Evolutionary conservation across 2,329 filamentous ascomycete species (phyloP).

Genomic region (Dothidotthia symphoricarpi): DNA sequence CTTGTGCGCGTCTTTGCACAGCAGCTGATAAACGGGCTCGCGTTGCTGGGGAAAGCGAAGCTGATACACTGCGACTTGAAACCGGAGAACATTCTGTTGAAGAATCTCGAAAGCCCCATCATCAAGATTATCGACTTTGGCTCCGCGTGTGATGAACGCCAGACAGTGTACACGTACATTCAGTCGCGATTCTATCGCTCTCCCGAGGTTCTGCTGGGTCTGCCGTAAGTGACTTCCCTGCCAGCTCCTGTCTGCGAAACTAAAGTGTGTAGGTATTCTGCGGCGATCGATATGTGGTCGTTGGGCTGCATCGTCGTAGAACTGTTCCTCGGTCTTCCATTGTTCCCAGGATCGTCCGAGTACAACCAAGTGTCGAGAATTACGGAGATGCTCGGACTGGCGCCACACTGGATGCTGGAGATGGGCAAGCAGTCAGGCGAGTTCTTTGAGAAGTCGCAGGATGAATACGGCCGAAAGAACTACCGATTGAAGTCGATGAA

Average conservation of each 20-base stretch:
- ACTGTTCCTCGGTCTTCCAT: slow-evolving; percentile 86
- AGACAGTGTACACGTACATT: slow-evolving; percentile 99
- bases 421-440: slow-evolving; percentile 97
- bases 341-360: slow-evolving; percentile 96
- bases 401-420: slow-evolving; percentile 98
- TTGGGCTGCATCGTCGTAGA: slow-evolving; percentile 97
- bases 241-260: background rate
- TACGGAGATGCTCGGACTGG: slow-evolving; percentile 95
- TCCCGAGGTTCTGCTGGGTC: slow-evolving; percentile 88
- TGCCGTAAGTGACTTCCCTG: slow-evolving; percentile 57
- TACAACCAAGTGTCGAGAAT: slow-evolving; percentile 98
- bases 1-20: slow-evolving; percentile 96
- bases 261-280: slow-evolving; percentile 66
- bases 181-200: slow-evolving; percentile 98
- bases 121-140: slow-evolving; percentile 99
- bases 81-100: slow-evolving; percentile 89
- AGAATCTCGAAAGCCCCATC: slow-evolving; percentile 87
- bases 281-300: slow-evolving; percentile 99
- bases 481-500: slow-evolving; percentile 97
- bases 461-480: slow-evolving; percentile 88
- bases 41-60: slow-evolving; percentile 90
- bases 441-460: slow-evolving; percentile 90
- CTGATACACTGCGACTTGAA: slow-evolving; percentile 98
- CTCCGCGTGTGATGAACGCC: slow-evolving; percentile 94
- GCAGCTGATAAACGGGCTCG: slow-evolving; percentile 88